Base-by-base conservation (phyloP, 805 yeast genomes). In the Wickerhamomyces ciferrii region DNA sequence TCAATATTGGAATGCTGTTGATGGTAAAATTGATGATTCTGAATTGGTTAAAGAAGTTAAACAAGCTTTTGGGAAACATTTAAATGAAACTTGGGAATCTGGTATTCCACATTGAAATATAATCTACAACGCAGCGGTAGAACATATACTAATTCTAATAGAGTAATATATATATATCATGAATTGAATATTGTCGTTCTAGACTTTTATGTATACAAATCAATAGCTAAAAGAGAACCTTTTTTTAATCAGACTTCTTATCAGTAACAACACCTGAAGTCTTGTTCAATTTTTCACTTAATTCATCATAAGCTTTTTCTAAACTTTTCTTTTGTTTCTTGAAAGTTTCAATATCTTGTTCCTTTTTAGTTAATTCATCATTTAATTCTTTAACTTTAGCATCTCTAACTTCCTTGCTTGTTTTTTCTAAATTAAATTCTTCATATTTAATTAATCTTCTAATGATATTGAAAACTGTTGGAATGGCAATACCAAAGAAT, bases 31-130 rank as follows among this genome's bases (percentile, higher is more conserved):
- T 13, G 58, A 60, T 39, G 63, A 67, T 17, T 57, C 65, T 7
- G 55, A 61, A 5, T 44, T 69, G 11, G 69, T 70, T 29, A 62
- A 53, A 13, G 43, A 50, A 3, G 95, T 86, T 53, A 67, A 59
- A 11, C 48, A 48, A 6, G 55, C 77, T 19, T 72, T 78, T 29
- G 89, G 83, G 11, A 62, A 58, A 0, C 84, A 79, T 53, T 59
- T 78, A 48, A 78, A 86, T 59, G 87, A 81, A 59, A 73, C 78
- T 3, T 88, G 96, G 96, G 59, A 59, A 10, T 71, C 77, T 21
- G 80, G 79, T n/a, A 65, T 72, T 40, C 53, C 51, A 14, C 62
- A 58, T 21, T 20, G n/a, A n/a, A n/a, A n/a, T n/a, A n/a, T n/a
- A n/a, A n/a, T n/a, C n/a, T n/a, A n/a, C n/a, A n/a, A n/a, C n/a